phyloP scores from a whole-genome alignment of 805 yeast genomes.

The Blastobotrys terrestris region DNA sequence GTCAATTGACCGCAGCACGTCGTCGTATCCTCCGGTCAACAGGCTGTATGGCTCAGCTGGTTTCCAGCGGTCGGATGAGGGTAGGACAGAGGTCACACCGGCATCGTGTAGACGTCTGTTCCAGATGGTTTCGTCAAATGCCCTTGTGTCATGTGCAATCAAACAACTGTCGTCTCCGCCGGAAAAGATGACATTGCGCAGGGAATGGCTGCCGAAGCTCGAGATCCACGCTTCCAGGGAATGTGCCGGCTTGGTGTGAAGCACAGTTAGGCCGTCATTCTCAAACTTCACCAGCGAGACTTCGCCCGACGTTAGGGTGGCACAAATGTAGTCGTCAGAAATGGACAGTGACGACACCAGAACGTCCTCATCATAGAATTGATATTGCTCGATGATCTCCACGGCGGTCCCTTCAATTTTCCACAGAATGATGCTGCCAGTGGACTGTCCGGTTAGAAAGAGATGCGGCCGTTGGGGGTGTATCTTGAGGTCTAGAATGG shows the following conservation, averaged over 20 bases:
- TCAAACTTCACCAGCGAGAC: slow-evolving; percentile 39
- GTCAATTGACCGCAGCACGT: slow-evolving; percentile 62
- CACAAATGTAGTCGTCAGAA: slow-evolving; percentile 39
- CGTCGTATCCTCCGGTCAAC: slow-evolving; percentile 94
- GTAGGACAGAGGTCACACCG: slow-evolving; percentile 80
- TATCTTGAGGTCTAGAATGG: slow-evolving; percentile 73
- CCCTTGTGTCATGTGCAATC: slow-evolving; percentile 75
- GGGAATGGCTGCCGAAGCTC: slow-evolving; percentile 42
- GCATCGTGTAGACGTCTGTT: slow-evolving; percentile 67
- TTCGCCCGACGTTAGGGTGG: slow-evolving; percentile 67
- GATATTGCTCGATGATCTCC: slow-evolving; percentile 30
- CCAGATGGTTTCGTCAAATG: slow-evolving; percentile 34
- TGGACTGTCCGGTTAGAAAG: slow-evolving; percentile 68
- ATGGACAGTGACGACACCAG: slow-evolving; percentile 62
- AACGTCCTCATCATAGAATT: slow-evolving; percentile 42
- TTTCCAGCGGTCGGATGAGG: slow-evolving; percentile 41
- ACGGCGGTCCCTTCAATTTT: slow-evolving; percentile 17
- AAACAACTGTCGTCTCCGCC: slow-evolving; percentile 89
- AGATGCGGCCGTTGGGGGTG: slow-evolving; percentile 46
- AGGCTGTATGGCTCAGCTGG: slow-evolving; percentile 40
- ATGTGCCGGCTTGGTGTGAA: slow-evolving; percentile 42
- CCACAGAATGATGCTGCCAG: slow-evolving; percentile 73
- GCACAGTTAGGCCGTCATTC: slow-evolving; percentile 20
- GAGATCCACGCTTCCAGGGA: slow-evolving; percentile 87
- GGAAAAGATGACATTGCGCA: slow-evolving; percentile 50